Base-by-base conservation (phyloP, 2,329 filamentous ascomycete species). In the Emmonsiellopsis sp. region DNA sequence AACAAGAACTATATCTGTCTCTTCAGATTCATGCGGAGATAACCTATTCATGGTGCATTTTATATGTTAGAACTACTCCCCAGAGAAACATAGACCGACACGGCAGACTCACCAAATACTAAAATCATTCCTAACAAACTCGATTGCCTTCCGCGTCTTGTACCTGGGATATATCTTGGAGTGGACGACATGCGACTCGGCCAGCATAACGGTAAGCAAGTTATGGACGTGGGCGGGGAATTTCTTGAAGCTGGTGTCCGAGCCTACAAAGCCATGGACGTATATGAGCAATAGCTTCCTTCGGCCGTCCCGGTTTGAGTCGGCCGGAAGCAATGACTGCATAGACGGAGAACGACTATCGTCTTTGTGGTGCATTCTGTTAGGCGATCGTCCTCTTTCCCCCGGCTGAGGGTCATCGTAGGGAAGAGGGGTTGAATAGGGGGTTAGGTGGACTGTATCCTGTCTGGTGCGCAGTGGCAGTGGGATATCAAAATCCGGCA, bases 201-300 rank as follows among this genome's bases (percentile, higher is more conserved):
- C 74, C 10, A 95, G 71, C 0, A 84, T 76, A 7, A 81, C 74
- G 10, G 82, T 82, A 40, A 94, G 75, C 37, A 87, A 77, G 60
- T 83, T 81, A 67, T 96, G 91, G 3, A 95, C 81, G 71, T 95
- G 89, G 6, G 87, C 87, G 0, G 91, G 91, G 61, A 96, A 95
- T 44, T 86, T 88, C 57, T 84, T 81, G 65, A 96, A 96, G 54
- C 87, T 94, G 34, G 86, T 86, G 67, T 93, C 87, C 55, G 88
- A 86, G 50, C 91, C 90, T 77, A 93, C 86, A 71, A 94, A 95
- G 56, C 91, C 90, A 72, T 95, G 91, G 53, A 95, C 83, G 66
- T 90, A 95, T 51, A 95, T 75, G 21, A 95, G 66, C 1, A 96
- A 77, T 27, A 96, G 75, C 31, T 76, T 78, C 49, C 82, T 58